phyloP scores from a whole-genome alignment of 257 asterid species.

The Lycium ferocissimum region DNA sequence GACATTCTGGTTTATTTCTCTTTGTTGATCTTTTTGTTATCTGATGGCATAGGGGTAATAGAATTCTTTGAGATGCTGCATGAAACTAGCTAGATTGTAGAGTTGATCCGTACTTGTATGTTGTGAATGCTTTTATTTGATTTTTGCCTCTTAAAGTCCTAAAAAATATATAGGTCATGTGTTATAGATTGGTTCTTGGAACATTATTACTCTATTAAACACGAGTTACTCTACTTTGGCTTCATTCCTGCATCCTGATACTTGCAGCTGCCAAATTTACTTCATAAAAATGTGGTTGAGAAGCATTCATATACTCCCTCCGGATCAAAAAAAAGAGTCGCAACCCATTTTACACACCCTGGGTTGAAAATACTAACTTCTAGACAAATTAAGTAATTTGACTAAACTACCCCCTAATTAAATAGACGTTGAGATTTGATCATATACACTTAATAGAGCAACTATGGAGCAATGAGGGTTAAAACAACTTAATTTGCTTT shows the following conservation, averaged over 20 bases:
- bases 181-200: not conserved
- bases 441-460: too few relatives aligned
- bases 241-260: not conserved
- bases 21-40: slow-evolving; percentile 35
- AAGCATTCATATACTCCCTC: not conserved
- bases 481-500: too few relatives aligned
- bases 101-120: not conserved
- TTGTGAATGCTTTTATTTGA: slow-evolving; percentile 7
- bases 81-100: slow-evolving; percentile 35
- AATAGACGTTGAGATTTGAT: too few relatives aligned
- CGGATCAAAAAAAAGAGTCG: too few relatives aligned
- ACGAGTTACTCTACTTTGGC: not conserved
- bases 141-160: slow-evolving; percentile 3
- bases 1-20: slow-evolving; percentile 22
- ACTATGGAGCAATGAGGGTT: too few relatives aligned
- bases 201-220: slow-evolving; percentile 8
- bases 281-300: not conserved
- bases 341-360: too few relatives aligned
- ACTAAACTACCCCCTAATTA: too few relatives aligned
- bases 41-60: slow-evolving; percentile 32
- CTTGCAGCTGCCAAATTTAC: not conserved
- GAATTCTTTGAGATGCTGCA: slow-evolving; percentile 32
- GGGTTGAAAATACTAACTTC: too few relatives aligned
- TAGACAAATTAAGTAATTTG: too few relatives aligned
- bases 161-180: not conserved